Conservation (phyloP, 192 early-diverging fungal genomes). For the Gaertneriomyces semiglobifer region DNA sequence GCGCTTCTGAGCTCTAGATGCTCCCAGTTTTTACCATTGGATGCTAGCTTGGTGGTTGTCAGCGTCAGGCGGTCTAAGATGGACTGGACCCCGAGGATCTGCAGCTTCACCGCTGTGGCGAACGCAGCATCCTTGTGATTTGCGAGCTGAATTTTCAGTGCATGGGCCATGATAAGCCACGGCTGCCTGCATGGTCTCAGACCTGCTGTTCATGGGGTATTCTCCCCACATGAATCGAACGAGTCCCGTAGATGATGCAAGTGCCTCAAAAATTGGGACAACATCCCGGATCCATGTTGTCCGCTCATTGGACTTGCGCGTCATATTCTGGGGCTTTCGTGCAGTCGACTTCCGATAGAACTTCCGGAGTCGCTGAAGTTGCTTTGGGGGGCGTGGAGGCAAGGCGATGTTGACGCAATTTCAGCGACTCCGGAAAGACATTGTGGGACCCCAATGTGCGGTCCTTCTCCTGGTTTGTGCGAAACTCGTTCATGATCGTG, state of each 20-base stretch:
- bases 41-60: background rate
- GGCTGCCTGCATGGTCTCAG: background rate
- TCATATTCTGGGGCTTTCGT: no score
- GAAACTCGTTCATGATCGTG: no score
- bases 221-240: background rate
- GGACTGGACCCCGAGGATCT: slow-evolving; percentile 1
- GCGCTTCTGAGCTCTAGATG: background rate
- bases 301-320: background rate
- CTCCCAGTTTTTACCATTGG: background rate
- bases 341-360: no score
- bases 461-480: no score
- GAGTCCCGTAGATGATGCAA: background rate
- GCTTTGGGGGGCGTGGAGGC: no score
- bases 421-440: no score
- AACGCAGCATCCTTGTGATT: background rate
- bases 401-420: no score
- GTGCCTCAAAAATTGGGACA: background rate
- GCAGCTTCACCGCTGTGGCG: background rate
- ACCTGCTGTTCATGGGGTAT: background rate
- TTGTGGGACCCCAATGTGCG: no score
- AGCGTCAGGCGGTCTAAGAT: slow-evolving; percentile 1
- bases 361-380: no score
- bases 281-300: slow-evolving; percentile 1
- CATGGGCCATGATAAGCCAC: background rate
- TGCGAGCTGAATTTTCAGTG: background rate